Percentiles rank a stretch among this genome's conserved stretches.
Conservation (phyloP, 148 eudicot species). For the Amaranthus cruentus region DNA sequence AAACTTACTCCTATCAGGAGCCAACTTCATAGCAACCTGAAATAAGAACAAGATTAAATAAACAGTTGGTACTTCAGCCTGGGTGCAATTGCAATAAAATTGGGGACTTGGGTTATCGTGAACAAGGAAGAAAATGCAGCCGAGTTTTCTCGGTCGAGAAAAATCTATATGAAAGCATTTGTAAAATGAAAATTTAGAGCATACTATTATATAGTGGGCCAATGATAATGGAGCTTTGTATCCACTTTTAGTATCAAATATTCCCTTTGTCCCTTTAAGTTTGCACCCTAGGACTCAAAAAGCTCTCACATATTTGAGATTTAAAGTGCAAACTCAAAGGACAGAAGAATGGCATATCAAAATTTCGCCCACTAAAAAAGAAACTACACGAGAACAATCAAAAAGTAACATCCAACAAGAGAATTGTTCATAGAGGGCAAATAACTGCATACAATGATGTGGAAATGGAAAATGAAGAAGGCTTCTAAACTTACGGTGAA, state of each 20-base stretch:
- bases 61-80: background rate
- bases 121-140: background rate
- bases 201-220: background rate
- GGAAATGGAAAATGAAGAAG: background rate
- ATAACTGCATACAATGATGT: background rate
- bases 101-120: background rate
- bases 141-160: background rate
- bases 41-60: conserved; percentile 3
- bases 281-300: too few relatives aligned
- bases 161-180: background rate
- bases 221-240: background rate
- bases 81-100: background rate
- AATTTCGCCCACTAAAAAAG: background rate
- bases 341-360: background rate
- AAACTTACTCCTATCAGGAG: conserved; percentile 81
- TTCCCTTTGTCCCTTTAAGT: too few relatives aligned
- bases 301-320: too few relatives aligned
- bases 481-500: conserved; percentile 47
- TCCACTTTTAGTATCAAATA: too few relatives aligned
- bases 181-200: background rate
- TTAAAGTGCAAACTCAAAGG: too few relatives aligned
- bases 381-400: background rate
- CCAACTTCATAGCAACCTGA: conserved; percentile 85
- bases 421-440: background rate
- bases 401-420: background rate